Conservation (phyloP, 129 eudicot species). For the Dittrichia graveolens region DNA sequence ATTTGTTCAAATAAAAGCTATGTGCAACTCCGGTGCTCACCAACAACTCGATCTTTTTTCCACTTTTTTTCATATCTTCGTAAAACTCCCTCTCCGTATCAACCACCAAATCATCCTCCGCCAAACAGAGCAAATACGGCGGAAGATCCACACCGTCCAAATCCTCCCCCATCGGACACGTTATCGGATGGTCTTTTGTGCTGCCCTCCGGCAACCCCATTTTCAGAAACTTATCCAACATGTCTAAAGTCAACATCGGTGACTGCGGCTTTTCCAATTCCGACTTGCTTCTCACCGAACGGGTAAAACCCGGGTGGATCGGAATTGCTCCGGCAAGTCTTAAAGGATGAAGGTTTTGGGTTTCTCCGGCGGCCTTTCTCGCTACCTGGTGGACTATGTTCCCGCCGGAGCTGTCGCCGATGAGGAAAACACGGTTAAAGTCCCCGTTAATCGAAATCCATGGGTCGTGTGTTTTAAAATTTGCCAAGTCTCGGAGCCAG, state of each 20-base stretch:
- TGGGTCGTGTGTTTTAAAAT: conserved; percentile 34
- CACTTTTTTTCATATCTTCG: conserved; percentile 57
- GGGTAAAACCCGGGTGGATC: conserved; percentile 69
- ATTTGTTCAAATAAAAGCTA: conserved; percentile 73
- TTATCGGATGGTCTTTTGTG: conserved; percentile 73
- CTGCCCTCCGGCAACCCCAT: conserved; percentile 65
- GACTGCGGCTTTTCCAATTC: conserved; percentile 69
- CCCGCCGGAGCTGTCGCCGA: conserved; percentile 88
- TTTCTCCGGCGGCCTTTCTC: conserved; percentile 46
- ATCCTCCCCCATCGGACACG: conserved; percentile 72
- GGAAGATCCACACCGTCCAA: conserved; percentile 47
- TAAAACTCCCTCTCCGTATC: conserved; percentile 76
- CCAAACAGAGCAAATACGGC: conserved; percentile 64
- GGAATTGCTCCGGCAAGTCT: conserved; percentile 68
- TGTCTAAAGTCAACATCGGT: conserved; percentile 73
- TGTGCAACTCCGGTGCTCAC: conserved; percentile 61
- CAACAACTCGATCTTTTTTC: conserved; percentile 59
- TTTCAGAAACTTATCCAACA: conserved; percentile 71
- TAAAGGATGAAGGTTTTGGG: conserved; percentile 38
- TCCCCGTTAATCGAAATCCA: conserved; percentile 46
- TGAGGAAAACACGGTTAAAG: conserved; percentile 63
- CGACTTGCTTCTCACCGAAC: conserved; percentile 63
- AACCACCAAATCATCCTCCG: conserved; percentile 61
- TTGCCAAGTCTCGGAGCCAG: conserved; percentile 61
- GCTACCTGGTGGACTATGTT: conserved; percentile 74